phyloP scores from a whole-genome alignment of 768 basidiomycete species.

The Suillus sp. region DNA sequence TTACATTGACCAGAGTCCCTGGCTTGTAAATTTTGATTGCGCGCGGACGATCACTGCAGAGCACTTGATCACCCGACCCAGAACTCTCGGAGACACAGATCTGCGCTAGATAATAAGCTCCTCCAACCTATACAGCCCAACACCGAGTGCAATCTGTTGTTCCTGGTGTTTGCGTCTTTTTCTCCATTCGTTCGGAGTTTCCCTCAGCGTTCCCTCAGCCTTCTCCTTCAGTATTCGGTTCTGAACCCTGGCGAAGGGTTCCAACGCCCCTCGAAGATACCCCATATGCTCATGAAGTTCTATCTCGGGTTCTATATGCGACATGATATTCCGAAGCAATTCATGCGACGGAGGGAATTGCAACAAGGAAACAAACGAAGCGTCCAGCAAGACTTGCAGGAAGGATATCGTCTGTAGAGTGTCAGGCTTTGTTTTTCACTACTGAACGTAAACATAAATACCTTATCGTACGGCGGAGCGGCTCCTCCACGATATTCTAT shows the following conservation, averaged over 20 bases:
- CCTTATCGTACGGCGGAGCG: constrained; percentile 16
- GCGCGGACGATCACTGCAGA: background rate
- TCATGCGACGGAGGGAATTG: constrained; percentile 49
- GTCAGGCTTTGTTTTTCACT: constrained; percentile 42
- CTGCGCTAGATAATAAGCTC: constrained; percentile 56
- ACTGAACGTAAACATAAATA: constrained; percentile 46
- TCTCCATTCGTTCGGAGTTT: constrained; percentile 47
- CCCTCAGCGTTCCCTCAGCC: constrained; percentile 35
- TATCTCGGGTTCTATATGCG: constrained; percentile 59
- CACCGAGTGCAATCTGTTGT: constrained; percentile 28
- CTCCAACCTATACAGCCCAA: constrained; percentile 46
- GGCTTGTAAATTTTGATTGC: constrained; percentile 34
- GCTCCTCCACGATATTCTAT: background rate
- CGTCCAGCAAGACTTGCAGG: constrained; percentile 68
- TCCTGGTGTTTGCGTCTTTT: constrained; percentile 54
- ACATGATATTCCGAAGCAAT: constrained; percentile 50
- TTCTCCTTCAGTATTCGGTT: constrained; percentile 47
- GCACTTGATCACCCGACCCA: background rate
- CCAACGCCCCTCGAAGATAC: constrained; percentile 56
- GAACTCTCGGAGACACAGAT: background rate
- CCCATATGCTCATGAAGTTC: constrained; percentile 50
- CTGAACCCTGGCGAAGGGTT: constrained; percentile 62
- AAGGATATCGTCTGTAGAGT: constrained; percentile 54
- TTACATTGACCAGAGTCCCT: background rate
- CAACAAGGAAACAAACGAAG: constrained; percentile 68